A percentile compares a stretch with the other conserved stretches of the same genome.
These are phyloP conservation scores for Allantophomopsis cytisporea DNA, from an alignment of 2,329 filamentous ascomycete species.

Conservation along the genomic window DNA sequence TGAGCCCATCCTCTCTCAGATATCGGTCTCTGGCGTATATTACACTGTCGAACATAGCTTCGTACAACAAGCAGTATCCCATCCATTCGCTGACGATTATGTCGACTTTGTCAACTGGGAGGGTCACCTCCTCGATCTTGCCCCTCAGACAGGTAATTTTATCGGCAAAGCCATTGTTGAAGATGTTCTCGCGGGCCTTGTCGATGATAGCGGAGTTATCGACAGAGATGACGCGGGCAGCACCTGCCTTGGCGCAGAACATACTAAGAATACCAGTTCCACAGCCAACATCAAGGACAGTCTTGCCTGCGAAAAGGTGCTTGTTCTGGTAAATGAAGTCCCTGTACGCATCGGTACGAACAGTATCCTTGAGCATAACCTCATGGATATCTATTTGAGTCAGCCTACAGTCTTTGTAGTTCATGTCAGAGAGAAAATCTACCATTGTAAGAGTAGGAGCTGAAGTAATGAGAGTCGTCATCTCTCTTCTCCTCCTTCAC, in stretches of 20 bases:
- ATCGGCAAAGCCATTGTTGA: slow-evolving; percentile 61
- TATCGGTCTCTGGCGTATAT: slow-evolving; percentile 81
- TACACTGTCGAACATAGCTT: slow-evolving; percentile 91
- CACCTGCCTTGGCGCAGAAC: slow-evolving; percentile 87
- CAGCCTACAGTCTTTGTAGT: background rate
- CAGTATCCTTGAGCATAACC: slow-evolving; percentile 83
- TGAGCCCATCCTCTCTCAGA: slow-evolving; percentile 63
- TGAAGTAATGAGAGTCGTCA: slow-evolving; percentile 47
- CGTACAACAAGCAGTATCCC: slow-evolving; percentile 87
- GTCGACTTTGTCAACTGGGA: slow-evolving; percentile 72
- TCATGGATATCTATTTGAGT: slow-evolving; percentile 67
- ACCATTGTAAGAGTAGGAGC: slow-evolving; percentile 54
- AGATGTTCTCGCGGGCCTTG: slow-evolving; percentile 75
- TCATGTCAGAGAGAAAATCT: slow-evolving; percentile 12
- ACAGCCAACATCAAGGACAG: slow-evolving; percentile 84
- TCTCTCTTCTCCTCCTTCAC: slow-evolving; percentile 25
- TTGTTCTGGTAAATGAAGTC: slow-evolving; percentile 94
- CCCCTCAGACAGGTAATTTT: slow-evolving; percentile 71
- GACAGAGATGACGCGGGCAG: slow-evolving; percentile 75
- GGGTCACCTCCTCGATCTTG: slow-evolving; percentile 73
- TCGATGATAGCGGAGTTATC: slow-evolving; percentile 86
- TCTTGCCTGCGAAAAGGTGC: slow-evolving; percentile 71
- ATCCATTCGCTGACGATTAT: slow-evolving; percentile 98
- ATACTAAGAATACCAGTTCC: slow-evolving; percentile 81
- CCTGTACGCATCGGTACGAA: slow-evolving; percentile 83